Conservation (phyloP, 257 asterid genomes). For the Penstemon barbatus region DNA sequence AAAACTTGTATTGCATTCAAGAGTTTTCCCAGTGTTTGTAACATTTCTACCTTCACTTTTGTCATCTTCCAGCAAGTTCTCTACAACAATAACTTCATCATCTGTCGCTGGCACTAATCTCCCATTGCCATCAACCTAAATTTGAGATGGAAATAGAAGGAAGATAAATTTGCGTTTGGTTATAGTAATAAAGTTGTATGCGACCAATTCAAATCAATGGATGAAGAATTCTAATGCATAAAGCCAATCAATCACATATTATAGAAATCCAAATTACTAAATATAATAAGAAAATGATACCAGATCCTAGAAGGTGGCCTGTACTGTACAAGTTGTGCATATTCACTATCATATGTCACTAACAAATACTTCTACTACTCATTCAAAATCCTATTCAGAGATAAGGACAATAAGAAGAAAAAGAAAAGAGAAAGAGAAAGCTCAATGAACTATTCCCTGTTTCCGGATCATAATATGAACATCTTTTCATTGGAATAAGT, state of each 20-base stretch:
- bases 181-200: neutral
- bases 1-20: conserved; percentile 34
- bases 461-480: too few relatives aligned
- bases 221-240: conserved; percentile 12
- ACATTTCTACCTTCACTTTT: conserved; percentile 38
- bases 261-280: conserved; percentile 23
- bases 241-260: conserved; percentile 4
- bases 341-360: neutral
- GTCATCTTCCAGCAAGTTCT: conserved; percentile 70
- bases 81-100: conserved; percentile 78
- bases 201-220: neutral
- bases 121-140: conserved; percentile 86
- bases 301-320: conserved; percentile 10
- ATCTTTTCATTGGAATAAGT: neutral
- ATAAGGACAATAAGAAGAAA: too few relatives aligned
- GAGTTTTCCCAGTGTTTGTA: conserved; percentile 36
- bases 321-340: neutral
- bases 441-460: too few relatives aligned
- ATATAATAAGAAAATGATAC: conserved; percentile 1
- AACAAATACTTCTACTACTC: conserved; percentile 11
- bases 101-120: conserved; percentile 96
- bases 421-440: too few relatives aligned
- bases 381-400: neutral
- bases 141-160: conserved; percentile 21
- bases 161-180: neutral